Evolutionary conservation across 2,329 filamentous ascomycete genomes (phyloP).

Genomic region (Colletotrichum sidae): DNA sequence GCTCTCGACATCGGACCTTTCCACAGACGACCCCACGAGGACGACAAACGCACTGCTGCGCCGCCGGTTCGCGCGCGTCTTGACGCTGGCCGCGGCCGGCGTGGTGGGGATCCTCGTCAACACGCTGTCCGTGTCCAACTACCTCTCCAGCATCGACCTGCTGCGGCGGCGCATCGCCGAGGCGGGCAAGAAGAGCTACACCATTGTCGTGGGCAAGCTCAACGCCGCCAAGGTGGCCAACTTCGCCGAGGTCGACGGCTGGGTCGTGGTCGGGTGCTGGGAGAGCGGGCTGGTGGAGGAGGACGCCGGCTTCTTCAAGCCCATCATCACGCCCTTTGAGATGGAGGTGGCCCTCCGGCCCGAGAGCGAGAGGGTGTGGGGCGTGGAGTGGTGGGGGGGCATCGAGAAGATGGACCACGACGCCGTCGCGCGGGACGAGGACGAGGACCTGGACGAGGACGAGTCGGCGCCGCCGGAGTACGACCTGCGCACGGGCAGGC

Average conservation of each 20-base stretch:
- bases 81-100: conserved; percentile 81
- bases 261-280: conserved; percentile 99
- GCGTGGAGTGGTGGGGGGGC: conserved; percentile 87
- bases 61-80: conserved; percentile 88
- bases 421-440: conserved; percentile 21
- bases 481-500: conserved; percentile 87
- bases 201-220: conserved; percentile 95
- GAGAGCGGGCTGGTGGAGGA: conserved; percentile 94
- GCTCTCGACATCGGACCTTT: conserved; percentile 73
- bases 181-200: conserved; percentile 94
- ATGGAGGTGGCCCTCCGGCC: conserved; percentile 80
- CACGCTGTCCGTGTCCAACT: conserved; percentile 92
- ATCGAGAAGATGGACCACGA: conserved; percentile 76
- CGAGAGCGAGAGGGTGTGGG: conserved; percentile 85
- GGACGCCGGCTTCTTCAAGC: conserved; percentile 83
- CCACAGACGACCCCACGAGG: conserved; percentile 55
- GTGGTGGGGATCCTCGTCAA: conserved; percentile 97
- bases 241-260: conserved; percentile 93
- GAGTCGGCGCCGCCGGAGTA: conserved; percentile 90
- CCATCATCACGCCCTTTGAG: conserved; percentile 96
- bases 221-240: conserved; percentile 97
- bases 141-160: conserved; percentile 81
- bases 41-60: conserved; percentile 72
- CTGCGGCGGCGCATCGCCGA: conserved; percentile 78
- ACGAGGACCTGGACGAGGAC: conserved; percentile 58